These are phyloP conservation scores for Amyloporia xantha DNA, from an alignment of 768 basidiomycete genomes.

Conservation along the genomic window DNA sequence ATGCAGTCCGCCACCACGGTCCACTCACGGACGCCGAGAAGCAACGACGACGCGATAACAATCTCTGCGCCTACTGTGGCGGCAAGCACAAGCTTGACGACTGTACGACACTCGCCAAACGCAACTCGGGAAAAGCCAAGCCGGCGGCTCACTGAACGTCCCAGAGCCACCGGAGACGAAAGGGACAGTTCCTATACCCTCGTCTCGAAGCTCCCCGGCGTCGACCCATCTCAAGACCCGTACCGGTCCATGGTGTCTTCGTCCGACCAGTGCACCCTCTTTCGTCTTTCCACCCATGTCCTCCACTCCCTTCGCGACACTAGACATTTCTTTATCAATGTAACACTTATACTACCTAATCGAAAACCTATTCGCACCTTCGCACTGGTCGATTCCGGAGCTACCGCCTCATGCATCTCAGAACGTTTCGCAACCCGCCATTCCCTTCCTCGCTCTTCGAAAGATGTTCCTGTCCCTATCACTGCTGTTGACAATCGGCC, in stretches of 20 bases:
- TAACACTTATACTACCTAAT: constrained; percentile 25
- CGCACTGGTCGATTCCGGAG: constrained; percentile 33
- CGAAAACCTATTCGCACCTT: constrained; percentile 26
- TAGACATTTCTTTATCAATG: constrained; percentile 21
- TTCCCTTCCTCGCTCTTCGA: constrained; percentile 24
- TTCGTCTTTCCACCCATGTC: not conserved
- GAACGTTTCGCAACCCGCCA: constrained; percentile 27
- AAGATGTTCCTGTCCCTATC: constrained; percentile 28
- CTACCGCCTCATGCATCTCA: constrained; percentile 31
- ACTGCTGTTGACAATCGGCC: constrained; percentile 32
- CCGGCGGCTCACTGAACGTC: constrained; percentile 15
- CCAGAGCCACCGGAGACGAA: constrained; percentile 15
- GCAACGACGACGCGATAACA: constrained; percentile 17
- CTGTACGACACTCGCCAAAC: constrained; percentile 21
- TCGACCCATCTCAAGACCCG: too few species aligned
- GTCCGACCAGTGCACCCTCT: not conserved
- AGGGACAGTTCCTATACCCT: constrained; percentile 6
- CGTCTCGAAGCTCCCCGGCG: constrained; percentile 3
- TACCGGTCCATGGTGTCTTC: too few species aligned
- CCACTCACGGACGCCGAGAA: constrained; percentile 24
- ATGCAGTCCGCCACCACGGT: constrained; percentile 17
- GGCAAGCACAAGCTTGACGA: constrained; percentile 22
- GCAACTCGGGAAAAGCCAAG: constrained; percentile 22
- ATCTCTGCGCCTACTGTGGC: constrained; percentile 34
- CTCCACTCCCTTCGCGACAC: constrained; percentile 7